Conservation (phyloP, 169 alveolate genomes). For the Neospora caninum region DNA sequence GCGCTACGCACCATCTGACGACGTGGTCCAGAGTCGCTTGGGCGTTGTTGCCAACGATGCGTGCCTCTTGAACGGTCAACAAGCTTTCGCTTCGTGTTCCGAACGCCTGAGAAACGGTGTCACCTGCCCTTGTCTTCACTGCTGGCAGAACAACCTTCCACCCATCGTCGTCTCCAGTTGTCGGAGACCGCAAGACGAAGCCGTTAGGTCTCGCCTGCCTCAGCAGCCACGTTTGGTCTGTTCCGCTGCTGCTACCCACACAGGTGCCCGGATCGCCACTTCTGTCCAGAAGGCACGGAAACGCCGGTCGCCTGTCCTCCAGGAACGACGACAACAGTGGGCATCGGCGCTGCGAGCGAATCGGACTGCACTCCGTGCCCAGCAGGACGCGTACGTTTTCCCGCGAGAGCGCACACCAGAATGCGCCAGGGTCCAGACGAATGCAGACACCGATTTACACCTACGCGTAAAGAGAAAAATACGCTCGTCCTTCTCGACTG, state of each 20-base stretch:
- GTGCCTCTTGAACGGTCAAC: too few relatives aligned
- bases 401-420: neutral
- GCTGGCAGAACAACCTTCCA: too few relatives aligned
- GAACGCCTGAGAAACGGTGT: too few relatives aligned
- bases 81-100: too few relatives aligned
- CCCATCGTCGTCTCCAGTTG: neutral
- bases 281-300: conserved; percentile 21
- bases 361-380: neutral
- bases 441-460: too few relatives aligned
- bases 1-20: neutral
- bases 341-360: neutral
- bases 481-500: too few relatives aligned
- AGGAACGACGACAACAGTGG: neutral
- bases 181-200: neutral
- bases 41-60: too few relatives aligned
- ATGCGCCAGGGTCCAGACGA: neutral
- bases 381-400: neutral
- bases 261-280: conserved; percentile 9
- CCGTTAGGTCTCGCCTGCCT: neutral
- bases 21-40: neutral
- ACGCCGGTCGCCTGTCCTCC: neutral
- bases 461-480: too few relatives aligned
- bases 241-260: neutral
- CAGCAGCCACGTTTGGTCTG: neutral
- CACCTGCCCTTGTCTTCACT: too few relatives aligned